These are phyloP conservation scores for Rickenella mellea DNA, from an alignment of 768 basidiomycete species.

Conservation along the genomic window DNA sequence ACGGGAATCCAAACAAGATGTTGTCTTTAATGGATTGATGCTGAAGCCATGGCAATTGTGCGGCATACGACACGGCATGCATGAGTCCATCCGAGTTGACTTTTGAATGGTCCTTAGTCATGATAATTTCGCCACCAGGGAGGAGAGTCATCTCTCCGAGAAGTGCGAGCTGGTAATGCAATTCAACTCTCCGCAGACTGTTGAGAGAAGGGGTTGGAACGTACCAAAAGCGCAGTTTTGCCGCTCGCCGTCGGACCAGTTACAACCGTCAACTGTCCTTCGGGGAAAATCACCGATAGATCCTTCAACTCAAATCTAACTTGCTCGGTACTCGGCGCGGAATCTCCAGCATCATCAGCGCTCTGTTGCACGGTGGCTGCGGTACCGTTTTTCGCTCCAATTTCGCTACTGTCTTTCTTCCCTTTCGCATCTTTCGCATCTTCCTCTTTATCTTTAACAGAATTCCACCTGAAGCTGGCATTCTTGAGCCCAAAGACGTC, in stretches of 20 bases:
- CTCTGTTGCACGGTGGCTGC: not conserved
- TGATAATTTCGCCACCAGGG: constrained; percentile 13
- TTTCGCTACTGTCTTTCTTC: not conserved
- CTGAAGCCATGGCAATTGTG: constrained; percentile 63
- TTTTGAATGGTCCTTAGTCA: constrained; percentile 21
- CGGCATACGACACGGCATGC: constrained; percentile 56
- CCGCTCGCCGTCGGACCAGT: constrained; percentile 23
- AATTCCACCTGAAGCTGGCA: constrained; percentile 26
- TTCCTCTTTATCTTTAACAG: constrained; percentile 12
- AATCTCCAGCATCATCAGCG: too few relatives aligned
- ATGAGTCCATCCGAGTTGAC: constrained; percentile 23
- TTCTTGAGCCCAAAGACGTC: constrained; percentile 22
- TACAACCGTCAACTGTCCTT: constrained; percentile 24
- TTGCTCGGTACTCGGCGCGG: not conserved
- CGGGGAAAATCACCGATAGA: constrained; percentile 24
- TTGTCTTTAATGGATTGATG: constrained; percentile 74
- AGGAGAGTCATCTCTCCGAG: constrained; percentile 15
- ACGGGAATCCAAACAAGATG: constrained; percentile 69
- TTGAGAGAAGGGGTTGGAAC: not conserved
- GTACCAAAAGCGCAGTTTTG: constrained; percentile 19
- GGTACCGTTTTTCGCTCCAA: not conserved
- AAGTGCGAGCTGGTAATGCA: constrained; percentile 14
- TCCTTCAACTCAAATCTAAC: constrained; percentile 20
- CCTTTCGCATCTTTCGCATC: not conserved
- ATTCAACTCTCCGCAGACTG: not conserved